Conservation (phyloP, 2,329 filamentous ascomycete genomes). For the Sphaceloma murrayae region DNA sequence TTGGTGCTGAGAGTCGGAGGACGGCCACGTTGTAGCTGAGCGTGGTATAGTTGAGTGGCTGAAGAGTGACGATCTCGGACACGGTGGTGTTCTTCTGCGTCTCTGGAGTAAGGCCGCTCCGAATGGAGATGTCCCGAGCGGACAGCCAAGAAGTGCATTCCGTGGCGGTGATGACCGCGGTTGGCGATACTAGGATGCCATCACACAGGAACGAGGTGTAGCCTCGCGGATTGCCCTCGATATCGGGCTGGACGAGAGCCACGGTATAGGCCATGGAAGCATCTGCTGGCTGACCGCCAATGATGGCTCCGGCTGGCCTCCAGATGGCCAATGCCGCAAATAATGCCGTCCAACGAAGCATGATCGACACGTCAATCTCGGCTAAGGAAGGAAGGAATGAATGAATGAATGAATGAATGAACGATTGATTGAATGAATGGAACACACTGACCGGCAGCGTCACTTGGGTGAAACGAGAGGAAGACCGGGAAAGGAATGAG, state of each 20-base stretch:
- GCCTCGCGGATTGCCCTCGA: slow-evolving; percentile 10
- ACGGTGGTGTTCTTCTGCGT: slow-evolving; percentile 12
- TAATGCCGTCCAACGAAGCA: neutral
- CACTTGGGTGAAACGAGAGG: neutral
- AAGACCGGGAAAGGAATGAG: neutral
- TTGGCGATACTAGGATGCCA: slow-evolving; percentile 16
- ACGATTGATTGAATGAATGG: no score
- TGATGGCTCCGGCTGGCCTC: neutral
- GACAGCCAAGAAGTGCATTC: slow-evolving; percentile 13
- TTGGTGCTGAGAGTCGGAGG: slow-evolving; percentile 2
- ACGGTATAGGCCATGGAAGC: slow-evolving; percentile 6
- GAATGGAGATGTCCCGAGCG: slow-evolving; percentile 11
- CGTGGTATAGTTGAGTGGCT: slow-evolving; percentile 14
- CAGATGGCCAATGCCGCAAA: neutral
- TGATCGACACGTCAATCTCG: neutral
- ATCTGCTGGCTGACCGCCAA: slow-evolving; percentile 9
- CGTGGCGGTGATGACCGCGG: slow-evolving; percentile 15
- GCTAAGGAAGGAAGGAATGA: neutral
- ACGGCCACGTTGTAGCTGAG: slow-evolving; percentile 15
- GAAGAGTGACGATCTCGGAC: slow-evolving; percentile 7
- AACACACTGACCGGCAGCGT: slow-evolving; percentile 1
- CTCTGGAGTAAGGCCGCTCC: slow-evolving; percentile 11
- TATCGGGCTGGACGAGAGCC: slow-evolving; percentile 13
- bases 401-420: no score
- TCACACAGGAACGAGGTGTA: slow-evolving; percentile 18